Conservation (phyloP, 352 stramenopile species). For the Pilasporangium apinafurcum region DNA sequence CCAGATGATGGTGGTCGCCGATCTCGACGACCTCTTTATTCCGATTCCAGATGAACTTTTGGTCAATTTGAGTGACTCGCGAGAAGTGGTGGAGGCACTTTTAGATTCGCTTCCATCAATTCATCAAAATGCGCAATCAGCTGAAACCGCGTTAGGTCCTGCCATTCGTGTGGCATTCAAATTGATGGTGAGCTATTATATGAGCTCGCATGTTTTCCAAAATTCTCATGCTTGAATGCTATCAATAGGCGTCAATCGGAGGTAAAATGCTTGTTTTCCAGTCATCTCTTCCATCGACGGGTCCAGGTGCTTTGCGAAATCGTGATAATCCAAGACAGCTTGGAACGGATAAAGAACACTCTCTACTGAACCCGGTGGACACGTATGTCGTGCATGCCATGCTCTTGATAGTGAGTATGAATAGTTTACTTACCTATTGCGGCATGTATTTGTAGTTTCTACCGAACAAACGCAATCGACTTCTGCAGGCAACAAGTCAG, state of each 20-base stretch:
- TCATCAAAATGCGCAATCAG: conserved; percentile 72
- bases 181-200: conserved; percentile 93
- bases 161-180: conserved; percentile 96
- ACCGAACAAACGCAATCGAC: conserved; percentile 91
- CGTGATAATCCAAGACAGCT: conserved; percentile 77
- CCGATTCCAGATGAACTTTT: conserved; percentile 96
- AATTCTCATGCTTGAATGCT: conserved; percentile 16
- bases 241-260: conserved; percentile 64
- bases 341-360: conserved; percentile 86
- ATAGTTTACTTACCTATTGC: neutral
- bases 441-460: conserved; percentile 57
- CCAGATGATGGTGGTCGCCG: conserved; percentile 87
- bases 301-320: conserved; percentile 75
- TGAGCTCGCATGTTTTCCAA: conserved; percentile 66
- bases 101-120: conserved; percentile 93
- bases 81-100: conserved; percentile 92
- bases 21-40: conserved; percentile 87
- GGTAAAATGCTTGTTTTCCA: conserved; percentile 89
- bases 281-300: conserved; percentile 71
- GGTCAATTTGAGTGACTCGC: conserved; percentile 95
- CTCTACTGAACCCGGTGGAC: conserved; percentile 85
- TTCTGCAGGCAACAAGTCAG: conserved; percentile 98
- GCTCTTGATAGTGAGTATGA: too few species aligned
- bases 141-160: conserved; percentile 76
- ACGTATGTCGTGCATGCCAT: conserved; percentile 33